Conservation (phyloP, 2,329 filamentous ascomycete species). For the Colletotrichum incanum region DNA sequence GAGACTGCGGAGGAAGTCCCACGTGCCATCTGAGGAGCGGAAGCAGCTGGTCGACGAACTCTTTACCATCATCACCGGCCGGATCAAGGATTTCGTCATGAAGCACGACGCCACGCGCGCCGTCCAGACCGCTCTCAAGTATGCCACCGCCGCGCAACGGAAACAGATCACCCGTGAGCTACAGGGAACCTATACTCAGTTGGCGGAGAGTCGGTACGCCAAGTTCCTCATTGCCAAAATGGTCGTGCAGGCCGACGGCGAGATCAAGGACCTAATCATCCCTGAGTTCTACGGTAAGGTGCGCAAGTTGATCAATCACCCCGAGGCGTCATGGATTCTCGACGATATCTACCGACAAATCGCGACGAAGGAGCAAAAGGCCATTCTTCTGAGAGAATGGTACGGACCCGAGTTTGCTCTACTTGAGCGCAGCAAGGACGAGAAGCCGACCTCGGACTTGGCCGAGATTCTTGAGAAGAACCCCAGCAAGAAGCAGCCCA, state of each 20-base stretch:
- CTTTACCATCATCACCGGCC: conserved; percentile 90
- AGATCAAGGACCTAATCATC: conserved; percentile 90
- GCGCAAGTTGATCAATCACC: conserved; percentile 93
- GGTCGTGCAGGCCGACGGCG: conserved; percentile 89
- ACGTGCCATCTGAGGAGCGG: conserved; percentile 91
- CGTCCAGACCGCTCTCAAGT: conserved; percentile 97
- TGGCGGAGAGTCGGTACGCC: conserved; percentile 96
- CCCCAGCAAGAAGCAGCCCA: conserved; percentile 88
- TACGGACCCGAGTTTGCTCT: conserved; percentile 95
- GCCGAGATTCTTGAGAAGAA: conserved; percentile 80
- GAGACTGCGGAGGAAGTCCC: conserved; percentile 90
- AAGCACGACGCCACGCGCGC: conserved; percentile 99
- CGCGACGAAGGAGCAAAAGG: conserved; percentile 89
- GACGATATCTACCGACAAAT: conserved; percentile 96
- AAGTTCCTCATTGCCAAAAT: conserved; percentile 98
- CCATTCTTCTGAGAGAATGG: conserved; percentile 90
- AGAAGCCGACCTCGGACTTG: conserved; percentile 76
- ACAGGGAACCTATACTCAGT: conserved; percentile 84
- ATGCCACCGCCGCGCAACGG: conserved; percentile 87
- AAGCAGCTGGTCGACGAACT: conserved; percentile 90
- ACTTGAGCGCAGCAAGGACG: conserved; percentile 73
- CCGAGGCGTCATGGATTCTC: conserved; percentile 96
- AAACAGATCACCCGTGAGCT: conserved; percentile 90
- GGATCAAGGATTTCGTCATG: conserved; percentile 95
- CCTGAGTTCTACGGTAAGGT: conserved; percentile 97